Evolutionary conservation across 352 stramenopile species (phyloP).

Genomic region (Globisporangium cederbergense): DNA sequence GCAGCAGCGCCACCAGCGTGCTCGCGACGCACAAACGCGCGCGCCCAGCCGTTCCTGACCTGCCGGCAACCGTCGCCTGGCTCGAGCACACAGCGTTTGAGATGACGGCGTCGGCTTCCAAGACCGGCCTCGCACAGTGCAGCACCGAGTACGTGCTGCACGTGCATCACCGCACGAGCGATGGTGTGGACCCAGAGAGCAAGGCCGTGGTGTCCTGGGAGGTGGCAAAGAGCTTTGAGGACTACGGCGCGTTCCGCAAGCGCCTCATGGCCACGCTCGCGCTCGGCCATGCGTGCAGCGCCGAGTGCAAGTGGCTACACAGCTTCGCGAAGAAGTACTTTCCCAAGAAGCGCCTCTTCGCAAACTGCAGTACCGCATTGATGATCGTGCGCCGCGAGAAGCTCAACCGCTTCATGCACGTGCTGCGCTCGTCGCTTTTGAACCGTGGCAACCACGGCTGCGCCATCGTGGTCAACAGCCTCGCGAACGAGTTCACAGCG

Average conservation of each 20-base stretch:
- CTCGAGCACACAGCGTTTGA: slow-evolving; percentile 7
- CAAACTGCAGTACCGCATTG: background rate
- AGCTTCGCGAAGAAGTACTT: slow-evolving; percentile 63
- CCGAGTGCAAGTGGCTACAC: slow-evolving; percentile 67
- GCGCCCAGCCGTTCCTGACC: background rate
- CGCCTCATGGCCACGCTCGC: slow-evolving; percentile 40
- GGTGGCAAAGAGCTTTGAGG: slow-evolving; percentile 26
- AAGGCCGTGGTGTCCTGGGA: background rate
- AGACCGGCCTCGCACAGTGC: slow-evolving; percentile 1
- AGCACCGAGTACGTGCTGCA: slow-evolving; percentile 6
- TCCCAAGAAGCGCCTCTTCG: slow-evolving; percentile 39
- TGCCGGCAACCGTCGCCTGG: slow-evolving; percentile 8
- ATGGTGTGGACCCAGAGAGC: background rate
- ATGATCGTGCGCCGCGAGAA: slow-evolving; percentile 21
- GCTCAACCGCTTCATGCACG: slow-evolving; percentile 29
- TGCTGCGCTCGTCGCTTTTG: slow-evolving; percentile 32
- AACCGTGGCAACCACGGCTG: slow-evolving; percentile 39
- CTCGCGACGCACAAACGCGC: slow-evolving; percentile 3
- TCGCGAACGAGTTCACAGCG: slow-evolving; percentile 25
- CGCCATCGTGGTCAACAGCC: slow-evolving; percentile 23
- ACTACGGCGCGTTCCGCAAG: slow-evolving; percentile 46
- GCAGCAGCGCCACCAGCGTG: background rate
- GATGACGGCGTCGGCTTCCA: slow-evolving; percentile 8
- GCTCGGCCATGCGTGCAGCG: slow-evolving; percentile 51
- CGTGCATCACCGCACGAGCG: slow-evolving; percentile 1